Evolutionary conservation across 2,329 filamentous ascomycete species (phyloP).

Genomic region (Reticulascus tulasneorum): DNA sequence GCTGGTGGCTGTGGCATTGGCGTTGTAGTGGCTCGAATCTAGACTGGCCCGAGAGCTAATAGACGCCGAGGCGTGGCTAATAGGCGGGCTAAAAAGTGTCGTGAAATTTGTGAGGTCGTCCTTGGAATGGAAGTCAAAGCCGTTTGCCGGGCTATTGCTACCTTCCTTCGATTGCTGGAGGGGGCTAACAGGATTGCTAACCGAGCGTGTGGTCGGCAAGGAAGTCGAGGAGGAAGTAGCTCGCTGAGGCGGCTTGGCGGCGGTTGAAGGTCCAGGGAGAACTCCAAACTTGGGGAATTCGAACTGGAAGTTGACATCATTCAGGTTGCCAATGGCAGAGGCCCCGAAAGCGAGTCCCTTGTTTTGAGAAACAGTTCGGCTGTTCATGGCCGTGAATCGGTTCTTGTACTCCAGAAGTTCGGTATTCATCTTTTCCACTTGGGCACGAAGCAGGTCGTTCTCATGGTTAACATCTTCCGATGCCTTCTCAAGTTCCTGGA

Average conservation of each 20-base stretch:
- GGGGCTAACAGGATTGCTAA: conserved; percentile 30
- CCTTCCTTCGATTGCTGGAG: conserved; percentile 26
- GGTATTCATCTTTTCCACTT: conserved; percentile 80
- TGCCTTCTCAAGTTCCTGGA: conserved; percentile 72
- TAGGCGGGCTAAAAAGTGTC: conserved; percentile 56
- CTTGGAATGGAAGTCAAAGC: conserved; percentile 25
- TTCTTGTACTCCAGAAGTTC: conserved; percentile 92
- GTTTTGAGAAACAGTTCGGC: conserved; percentile 19
- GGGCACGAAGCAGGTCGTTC: conserved; percentile 77
- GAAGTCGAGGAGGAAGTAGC: conserved; percentile 8
- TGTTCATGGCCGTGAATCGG: conserved; percentile 61
- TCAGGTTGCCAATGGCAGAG: conserved; percentile 54
- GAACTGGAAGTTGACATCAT: conserved; percentile 83
- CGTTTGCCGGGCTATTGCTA: conserved; percentile 26
- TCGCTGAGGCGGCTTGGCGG: conserved; percentile 17
- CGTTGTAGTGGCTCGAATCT: conserved; percentile 46
- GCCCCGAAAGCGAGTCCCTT: conserved; percentile 44
- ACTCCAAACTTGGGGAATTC: conserved; percentile 93
- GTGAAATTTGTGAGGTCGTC: conserved; percentile 53
- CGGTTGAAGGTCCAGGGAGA: conserved; percentile 47
- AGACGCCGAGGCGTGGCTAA: conserved; percentile 36
- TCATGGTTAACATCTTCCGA: conserved; percentile 81
- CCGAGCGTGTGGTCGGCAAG: conserved; percentile 10
- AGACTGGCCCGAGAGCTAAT: conserved; percentile 43
- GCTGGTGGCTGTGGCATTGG: conserved; percentile 52